Evolutionary conservation across 768 basidiomycete genomes (phyloP).

Genomic region (Hericium alpestre): DNA sequence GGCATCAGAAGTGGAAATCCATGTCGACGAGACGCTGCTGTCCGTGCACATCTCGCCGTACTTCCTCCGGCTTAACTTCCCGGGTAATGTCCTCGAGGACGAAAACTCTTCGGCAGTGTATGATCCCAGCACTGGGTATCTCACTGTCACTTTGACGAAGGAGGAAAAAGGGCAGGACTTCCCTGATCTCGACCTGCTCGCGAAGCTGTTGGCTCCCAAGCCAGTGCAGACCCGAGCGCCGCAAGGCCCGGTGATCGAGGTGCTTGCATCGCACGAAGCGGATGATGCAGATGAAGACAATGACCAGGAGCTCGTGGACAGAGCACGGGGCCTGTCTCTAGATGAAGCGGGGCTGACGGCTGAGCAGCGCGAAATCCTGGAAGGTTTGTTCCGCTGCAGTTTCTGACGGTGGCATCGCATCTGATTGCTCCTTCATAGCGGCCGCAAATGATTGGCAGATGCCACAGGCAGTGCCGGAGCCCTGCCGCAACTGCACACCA

Average conservation of each 20-base stretch:
- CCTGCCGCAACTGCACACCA: conserved; percentile 29
- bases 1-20: conserved; percentile 76
- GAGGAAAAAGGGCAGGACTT: conserved; percentile 56
- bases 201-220: conserved; percentile 66
- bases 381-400: conserved; percentile 25
- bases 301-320: conserved; percentile 30
- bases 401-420: background rate
- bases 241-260: conserved; percentile 43
- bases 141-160: conserved; percentile 67
- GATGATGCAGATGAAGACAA: conserved; percentile 13
- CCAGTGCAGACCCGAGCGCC: conserved; percentile 15
- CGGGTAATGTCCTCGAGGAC: conserved; percentile 58
- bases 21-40: conserved; percentile 60
- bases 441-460: conserved; percentile 73
- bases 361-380: conserved; percentile 40
- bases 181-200: conserved; percentile 66
- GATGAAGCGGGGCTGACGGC: conserved; percentile 20
- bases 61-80: conserved; percentile 72
- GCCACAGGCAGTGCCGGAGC: conserved; percentile 47
- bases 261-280: conserved; percentile 25
- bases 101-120: conserved; percentile 58
- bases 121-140: conserved; percentile 67
- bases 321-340: conserved; percentile 36
- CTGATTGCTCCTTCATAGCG: conserved; percentile 33
- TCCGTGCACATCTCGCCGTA: conserved; percentile 76